Base-by-base conservation (phyloP, 192 early-diverging fungal species). In the Allomyces arbusculus region DNA sequence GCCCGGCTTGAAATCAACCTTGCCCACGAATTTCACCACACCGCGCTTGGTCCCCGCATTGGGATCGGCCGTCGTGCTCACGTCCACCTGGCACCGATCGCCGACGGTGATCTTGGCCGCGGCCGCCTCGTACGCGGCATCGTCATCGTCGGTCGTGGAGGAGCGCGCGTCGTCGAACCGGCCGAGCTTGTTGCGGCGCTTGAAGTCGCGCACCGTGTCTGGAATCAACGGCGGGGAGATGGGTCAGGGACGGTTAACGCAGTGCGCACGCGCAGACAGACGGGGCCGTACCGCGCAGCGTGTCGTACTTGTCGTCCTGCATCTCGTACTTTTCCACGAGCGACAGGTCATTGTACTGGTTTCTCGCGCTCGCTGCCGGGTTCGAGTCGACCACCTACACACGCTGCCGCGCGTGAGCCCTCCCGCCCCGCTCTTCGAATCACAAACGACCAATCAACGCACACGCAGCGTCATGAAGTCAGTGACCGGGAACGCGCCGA, bases 301-400 rank as follows among this genome's bases (percentile, higher is more conserved):
- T 89, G 24, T 86, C 81, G 69, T 99, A 99, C 67, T 93, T 89
- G 10, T 89, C 87, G 23, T 95, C 90, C 0, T 81, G 72, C 61
- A 99, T 81, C 70, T 92, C 93, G 72, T 87, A 93, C 74, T 99
- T 99, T 68, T 96, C 80, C 23, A 99, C 95, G 62, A 87, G 79
- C 9, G 89, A 90, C 4, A 89, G 74, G 75, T 98, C 95, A 45
- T 80, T 90, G 74, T 77, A 96, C 69, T 91, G 86, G 45, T 87
- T 82, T 63, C 75, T 79, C 61, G 75, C 66, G 16, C 78, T 58
- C 50, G 16, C 72, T 61, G 75, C 77, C 26, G 88, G 87, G 68
- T 91, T 88, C 5, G 77, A 69, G 70, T 91, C 85, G 19, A 74
- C 69, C 28, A 91, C 85, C 81, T 90, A 69, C 5, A 63, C 8